Base-by-base conservation (phyloP, 352 stramenopile species). In the Phytophthora brassicae region DNA sequence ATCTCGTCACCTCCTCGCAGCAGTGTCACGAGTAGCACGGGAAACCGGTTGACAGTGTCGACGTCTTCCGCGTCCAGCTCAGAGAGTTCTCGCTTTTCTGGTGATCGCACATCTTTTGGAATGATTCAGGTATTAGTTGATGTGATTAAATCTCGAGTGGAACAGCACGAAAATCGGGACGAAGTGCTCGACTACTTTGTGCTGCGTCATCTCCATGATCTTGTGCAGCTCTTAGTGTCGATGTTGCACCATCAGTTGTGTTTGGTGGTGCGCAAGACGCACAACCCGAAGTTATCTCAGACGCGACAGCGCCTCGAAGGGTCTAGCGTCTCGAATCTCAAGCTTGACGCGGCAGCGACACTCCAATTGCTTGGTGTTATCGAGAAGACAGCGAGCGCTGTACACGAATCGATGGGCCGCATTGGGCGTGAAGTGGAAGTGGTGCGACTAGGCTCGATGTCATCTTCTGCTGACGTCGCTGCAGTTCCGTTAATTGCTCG, bases 231-330 rank as follows among this genome's bases (percentile, higher is more conserved):
- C n/a, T 57, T 91, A 12, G 77, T 88, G 9, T 84, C 81, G 16
- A 91, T 91, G 81, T 58, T 91, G 4, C 81, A 91, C 29, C 81
- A 91, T 39, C 81, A 91, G 23, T 62, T 88, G 16, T 79, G 71
- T 39, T 46, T 86, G 6, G 75, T 89, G 9, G 52, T 90, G 14
- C 66, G 64, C 28, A 91, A 89, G 68, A 86, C 81, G 13, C 66
- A 64, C 19, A 72, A 91, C 19, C 75, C 77, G 0, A 88, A 86
- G 64, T 51, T 86, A 26, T 89, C 79, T 1, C 68, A 85, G 19
- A 88, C 74, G 1, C 70, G 65, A 6, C 74, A 77, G 23, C 81
- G 77, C 55, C 45, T 68, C 46, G 52, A 74, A 41, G 56, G n/a
- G 1, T 49, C 51, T 20, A 59, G 50, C 6, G 22, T 45, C 8